Evolutionary conservation across 345 rosid genomes (phyloP).

Genomic region (Syzygium jambos): DNA sequence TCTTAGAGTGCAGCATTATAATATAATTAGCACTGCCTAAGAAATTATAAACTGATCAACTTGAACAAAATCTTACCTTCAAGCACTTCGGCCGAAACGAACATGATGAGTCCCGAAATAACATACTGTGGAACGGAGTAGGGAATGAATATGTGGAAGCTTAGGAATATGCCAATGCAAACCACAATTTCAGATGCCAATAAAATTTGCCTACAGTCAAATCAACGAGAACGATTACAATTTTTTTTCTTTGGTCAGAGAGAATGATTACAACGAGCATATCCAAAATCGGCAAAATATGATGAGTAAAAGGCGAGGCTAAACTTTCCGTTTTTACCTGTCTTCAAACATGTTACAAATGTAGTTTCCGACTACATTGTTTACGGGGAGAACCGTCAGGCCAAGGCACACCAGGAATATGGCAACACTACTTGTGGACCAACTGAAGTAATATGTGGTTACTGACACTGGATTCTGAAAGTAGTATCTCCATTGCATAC

Average conservation of each 20-base stretch:
- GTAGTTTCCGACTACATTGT: constrained; percentile 85
- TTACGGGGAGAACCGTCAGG: constrained; percentile 89
- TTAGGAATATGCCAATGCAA: constrained; percentile 64
- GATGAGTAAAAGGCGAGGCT: background rate
- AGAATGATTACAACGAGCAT: background rate
- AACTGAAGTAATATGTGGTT: constrained; percentile 78
- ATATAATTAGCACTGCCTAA: background rate
- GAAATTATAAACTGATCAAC: background rate
- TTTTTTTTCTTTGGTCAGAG: background rate
- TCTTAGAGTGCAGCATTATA: background rate
- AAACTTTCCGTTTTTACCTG: constrained; percentile 35
- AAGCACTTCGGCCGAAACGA: constrained; percentile 93
- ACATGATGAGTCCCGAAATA: constrained; percentile 83
- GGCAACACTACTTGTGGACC: constrained; percentile 83
- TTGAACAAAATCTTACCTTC: constrained; percentile 50
- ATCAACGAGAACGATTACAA: background rate
- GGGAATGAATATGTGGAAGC: constrained; percentile 61
- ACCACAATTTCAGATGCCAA: constrained; percentile 89
- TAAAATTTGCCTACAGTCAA: constrained; percentile 75
- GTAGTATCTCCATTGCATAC: constrained; percentile 83
- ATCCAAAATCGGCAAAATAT: background rate
- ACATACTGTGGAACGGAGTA: constrained; percentile 87
- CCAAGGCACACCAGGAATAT: constrained; percentile 87
- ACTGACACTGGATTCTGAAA: constrained; percentile 91
- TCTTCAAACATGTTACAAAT: constrained; percentile 98